These are phyloP conservation scores for Aureobasidium pullulans DNA, from an alignment of 2,329 filamentous ascomycete genomes.

Conservation along the genomic window DNA sequence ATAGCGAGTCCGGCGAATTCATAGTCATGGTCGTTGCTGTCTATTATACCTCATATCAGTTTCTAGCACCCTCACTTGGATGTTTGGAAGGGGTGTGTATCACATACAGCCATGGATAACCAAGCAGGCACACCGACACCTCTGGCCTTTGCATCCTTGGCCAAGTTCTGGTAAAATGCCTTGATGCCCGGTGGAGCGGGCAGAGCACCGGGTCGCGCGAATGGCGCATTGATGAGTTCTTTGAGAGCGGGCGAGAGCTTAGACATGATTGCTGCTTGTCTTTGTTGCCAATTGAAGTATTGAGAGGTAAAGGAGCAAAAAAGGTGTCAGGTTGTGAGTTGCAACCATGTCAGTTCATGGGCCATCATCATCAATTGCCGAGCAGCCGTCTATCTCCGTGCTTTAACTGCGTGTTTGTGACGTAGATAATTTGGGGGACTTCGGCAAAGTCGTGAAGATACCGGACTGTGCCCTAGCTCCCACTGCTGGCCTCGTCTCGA, in stretches of 20 bases:
- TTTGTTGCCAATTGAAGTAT: neutral
- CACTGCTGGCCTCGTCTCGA: too few relatives aligned
- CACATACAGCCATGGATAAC: slow-evolving; percentile 56
- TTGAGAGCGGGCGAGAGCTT: slow-evolving; percentile 67
- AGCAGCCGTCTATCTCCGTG: neutral
- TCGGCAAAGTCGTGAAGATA: too few relatives aligned
- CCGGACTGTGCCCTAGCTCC: too few relatives aligned
- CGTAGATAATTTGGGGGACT: too few relatives aligned
- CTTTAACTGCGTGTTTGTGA: neutral
- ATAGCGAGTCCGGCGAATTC: slow-evolving; percentile 72
- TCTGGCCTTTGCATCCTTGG: slow-evolving; percentile 53
- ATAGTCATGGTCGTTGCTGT: slow-evolving; percentile 78
- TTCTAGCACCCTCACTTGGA: neutral
- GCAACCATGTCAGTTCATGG: neutral
- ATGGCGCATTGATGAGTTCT: slow-evolving; percentile 63
- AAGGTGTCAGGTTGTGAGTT: neutral
- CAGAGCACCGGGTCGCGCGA: slow-evolving; percentile 57
- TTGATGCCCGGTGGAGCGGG: slow-evolving; percentile 57
- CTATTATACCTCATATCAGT: slow-evolving; percentile 31
- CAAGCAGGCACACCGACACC: slow-evolving; percentile 58
- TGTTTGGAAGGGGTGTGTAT: neutral
- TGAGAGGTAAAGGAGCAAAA: neutral
- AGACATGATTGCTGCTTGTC: slow-evolving; percentile 48
- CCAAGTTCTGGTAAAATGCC: slow-evolving; percentile 58
- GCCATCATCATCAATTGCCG: neutral